Conservation (phyloP, 192 early-diverging fungal genomes). For the Coemansia sp. region DNA sequence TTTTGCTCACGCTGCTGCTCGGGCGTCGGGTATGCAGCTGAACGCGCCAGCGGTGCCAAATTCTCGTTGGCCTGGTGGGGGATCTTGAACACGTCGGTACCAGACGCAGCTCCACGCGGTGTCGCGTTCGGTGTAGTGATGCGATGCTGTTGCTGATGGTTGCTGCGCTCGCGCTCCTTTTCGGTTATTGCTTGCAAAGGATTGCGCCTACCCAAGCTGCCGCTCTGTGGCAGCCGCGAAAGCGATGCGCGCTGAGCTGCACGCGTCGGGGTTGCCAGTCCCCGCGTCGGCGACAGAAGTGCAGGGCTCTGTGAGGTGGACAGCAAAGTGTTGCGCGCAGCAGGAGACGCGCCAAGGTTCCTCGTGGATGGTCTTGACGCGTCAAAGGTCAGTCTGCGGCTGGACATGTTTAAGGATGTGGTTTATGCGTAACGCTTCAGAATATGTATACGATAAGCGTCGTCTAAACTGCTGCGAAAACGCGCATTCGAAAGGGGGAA, state of each 20-base stretch:
- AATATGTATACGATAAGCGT: neutral
- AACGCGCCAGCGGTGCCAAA: neutral
- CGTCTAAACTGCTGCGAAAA: neutral
- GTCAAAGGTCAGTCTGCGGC: constrained; percentile 52
- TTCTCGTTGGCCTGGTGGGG: neutral
- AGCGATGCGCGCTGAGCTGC: constrained; percentile 39
- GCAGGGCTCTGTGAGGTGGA: constrained; percentile 18
- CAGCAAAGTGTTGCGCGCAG: constrained; percentile 19
- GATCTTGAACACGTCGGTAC: neutral
- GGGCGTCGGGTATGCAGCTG: constrained; percentile 3
- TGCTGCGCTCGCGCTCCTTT: constrained; percentile 31
- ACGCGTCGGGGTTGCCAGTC: constrained; percentile 41
- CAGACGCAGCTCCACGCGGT: neutral
- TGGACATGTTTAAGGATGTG: constrained; percentile 20
- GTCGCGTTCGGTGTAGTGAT: neutral
- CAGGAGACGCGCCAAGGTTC: constrained; percentile 40
- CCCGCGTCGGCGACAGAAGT: constrained; percentile 26
- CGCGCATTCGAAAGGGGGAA: neutral
- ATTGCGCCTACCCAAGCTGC: constrained; percentile 15
- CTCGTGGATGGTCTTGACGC: constrained; percentile 38
- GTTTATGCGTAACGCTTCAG: neutral
- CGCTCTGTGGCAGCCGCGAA: constrained; percentile 12
- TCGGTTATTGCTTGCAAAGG: constrained; percentile 46
- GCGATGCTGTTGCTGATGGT: constrained; percentile 13
- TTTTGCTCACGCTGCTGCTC: constrained; percentile 45